phyloP scores from a whole-genome alignment of 2,329 filamentous ascomycete species.

The Aspergillus ochraceus region DNA sequence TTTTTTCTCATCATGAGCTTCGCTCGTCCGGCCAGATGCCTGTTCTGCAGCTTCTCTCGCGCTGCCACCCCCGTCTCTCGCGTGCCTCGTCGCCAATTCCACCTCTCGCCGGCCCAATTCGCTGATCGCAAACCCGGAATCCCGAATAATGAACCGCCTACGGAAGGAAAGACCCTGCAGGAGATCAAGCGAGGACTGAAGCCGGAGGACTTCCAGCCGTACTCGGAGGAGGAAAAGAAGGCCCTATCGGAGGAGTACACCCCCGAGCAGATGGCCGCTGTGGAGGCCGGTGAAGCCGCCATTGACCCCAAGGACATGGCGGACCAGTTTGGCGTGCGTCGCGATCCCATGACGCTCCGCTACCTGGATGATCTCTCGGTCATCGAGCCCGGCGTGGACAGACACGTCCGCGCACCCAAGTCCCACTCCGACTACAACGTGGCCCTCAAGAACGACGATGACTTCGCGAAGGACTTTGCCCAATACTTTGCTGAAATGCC shows the following conservation, averaged over 20 bases:
- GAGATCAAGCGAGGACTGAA: conserved; percentile 23
- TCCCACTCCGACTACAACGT: conserved; percentile 57
- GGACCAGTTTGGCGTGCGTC: conserved; percentile 68
- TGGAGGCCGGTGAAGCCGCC: conserved; percentile 76
- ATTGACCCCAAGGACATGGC: conserved; percentile 74
- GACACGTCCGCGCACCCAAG: conserved; percentile 55
- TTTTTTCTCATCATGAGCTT: conserved; percentile 46
- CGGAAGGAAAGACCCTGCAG: conserved; percentile 29
- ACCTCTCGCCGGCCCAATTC: conserved; percentile 42
- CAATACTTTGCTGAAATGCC: conserved; percentile 50
- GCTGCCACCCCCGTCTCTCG: conserved; percentile 38
- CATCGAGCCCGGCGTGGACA: conserved; percentile 76
- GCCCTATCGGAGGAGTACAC: conserved; percentile 69
- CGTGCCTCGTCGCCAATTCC: conserved; percentile 51
- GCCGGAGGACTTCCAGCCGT: conserved; percentile 52
- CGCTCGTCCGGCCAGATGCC: conserved; percentile 50
- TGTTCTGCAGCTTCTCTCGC: conserved; percentile 51
- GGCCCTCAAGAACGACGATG: conserved; percentile 61
- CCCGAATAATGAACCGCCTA: conserved; percentile 40
- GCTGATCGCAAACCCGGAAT: conserved; percentile 41
- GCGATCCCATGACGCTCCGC: conserved; percentile 68
- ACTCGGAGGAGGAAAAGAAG: conserved; percentile 66
- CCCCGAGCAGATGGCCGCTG: conserved; percentile 74
- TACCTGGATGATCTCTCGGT: conserved; percentile 83
- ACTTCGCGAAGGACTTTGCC: conserved; percentile 61